Conservation (phyloP, 148 eudicot species). For the Polygonum maritimum region DNA sequence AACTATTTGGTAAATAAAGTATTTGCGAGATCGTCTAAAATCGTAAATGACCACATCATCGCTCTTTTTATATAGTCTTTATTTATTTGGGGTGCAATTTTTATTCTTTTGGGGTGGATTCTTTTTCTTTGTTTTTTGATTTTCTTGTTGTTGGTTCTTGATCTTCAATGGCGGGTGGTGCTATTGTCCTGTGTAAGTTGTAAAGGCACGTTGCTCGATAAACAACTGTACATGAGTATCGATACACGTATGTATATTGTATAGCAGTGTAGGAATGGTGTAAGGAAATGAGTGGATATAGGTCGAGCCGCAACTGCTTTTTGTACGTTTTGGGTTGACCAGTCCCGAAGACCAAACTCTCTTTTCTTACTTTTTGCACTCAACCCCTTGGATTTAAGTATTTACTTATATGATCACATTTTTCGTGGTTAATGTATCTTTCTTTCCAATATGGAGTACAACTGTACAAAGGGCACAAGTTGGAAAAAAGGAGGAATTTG, state of each 20-base stretch:
- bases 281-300: background rate
- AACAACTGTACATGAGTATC: no score
- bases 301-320: background rate
- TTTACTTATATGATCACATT: no score
- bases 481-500: background rate
- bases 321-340: background rate
- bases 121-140: background rate
- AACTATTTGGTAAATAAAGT: no score
- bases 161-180: slow-evolving; percentile 1
- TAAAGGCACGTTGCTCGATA: background rate
- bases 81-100: background rate
- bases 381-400: background rate
- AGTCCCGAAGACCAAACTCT: background rate
- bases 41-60: no score
- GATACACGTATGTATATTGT: no score
- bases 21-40: no score
- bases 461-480: background rate
- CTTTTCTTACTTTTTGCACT: background rate
- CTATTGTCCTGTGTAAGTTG: background rate
- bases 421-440: no score
- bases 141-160: background rate
- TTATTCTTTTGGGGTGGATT: background rate
- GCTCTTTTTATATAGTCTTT: background rate
- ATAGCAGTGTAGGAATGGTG: background rate
- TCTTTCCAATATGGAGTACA: no score